phyloP scores from a whole-genome alignment of 2,329 filamentous ascomycete species.

The Colletotrichum noveboracense region DNA sequence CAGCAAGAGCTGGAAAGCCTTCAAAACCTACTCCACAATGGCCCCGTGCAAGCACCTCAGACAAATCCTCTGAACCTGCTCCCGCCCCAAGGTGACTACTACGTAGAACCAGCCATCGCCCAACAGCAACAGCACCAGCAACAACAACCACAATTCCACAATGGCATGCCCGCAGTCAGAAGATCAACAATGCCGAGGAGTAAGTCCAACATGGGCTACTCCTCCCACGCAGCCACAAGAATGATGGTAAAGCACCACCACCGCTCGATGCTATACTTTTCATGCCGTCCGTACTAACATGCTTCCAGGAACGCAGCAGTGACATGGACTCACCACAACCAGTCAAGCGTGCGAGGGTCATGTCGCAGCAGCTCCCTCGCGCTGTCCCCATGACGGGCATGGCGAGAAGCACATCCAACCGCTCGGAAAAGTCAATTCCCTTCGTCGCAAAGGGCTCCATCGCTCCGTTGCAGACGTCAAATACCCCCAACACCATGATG shows the following conservation, averaged over 20 bases:
- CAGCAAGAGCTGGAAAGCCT: conserved; percentile 20
- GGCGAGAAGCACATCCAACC: conserved; percentile 45
- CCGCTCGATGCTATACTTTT: background rate
- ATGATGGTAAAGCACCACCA: conserved; percentile 13
- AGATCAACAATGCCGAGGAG: conserved; percentile 18
- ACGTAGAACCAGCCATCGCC: conserved; percentile 4
- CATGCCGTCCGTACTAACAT: conserved; percentile 1
- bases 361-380: conserved; percentile 34
- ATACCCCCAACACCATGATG: conserved; percentile 27
- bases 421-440: conserved; percentile 43
- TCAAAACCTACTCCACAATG: conserved; percentile 9
- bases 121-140: background rate
- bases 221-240: conserved; percentile 5
- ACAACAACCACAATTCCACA: background rate
- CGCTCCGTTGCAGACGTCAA: conserved; percentile 32
- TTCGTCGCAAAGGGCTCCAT: conserved; percentile 41
- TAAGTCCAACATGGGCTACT: conserved; percentile 22
- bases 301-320: conserved; percentile 27
- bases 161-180: conserved; percentile 2
- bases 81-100: conserved; percentile 9
- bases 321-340: conserved; percentile 28
- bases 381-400: conserved; percentile 21
- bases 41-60: background rate
- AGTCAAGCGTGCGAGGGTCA: conserved; percentile 37
- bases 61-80: conserved; percentile 1